A percentile compares a stretch with the other conserved stretches of the same genome.
phyloP scores from a whole-genome alignment of 1,139 yeast species.

The Lodderomyces beijingensis region DNA sequence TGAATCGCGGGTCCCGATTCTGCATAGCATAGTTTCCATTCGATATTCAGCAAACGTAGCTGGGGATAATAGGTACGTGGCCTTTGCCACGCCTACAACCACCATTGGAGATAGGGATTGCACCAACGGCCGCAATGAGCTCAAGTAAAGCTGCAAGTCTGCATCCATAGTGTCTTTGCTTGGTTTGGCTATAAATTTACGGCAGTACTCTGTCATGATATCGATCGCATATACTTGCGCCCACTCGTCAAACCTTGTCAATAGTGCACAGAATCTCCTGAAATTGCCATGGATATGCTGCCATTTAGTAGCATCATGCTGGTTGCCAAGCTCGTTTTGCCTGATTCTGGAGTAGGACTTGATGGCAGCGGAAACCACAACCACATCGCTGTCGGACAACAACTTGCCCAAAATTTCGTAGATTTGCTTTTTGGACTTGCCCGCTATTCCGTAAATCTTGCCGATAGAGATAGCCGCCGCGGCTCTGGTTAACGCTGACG shows the following conservation, averaged over 20 bases:
- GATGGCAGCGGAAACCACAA: conserved; percentile 70
- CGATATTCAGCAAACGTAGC: conserved; percentile 42
- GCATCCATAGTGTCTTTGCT: conserved; percentile 34
- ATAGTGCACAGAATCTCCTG: conserved; percentile 52
- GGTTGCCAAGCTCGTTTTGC: conserved; percentile 12
- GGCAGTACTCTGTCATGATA: conserved; percentile 60
- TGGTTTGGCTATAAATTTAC: conserved; percentile 58
- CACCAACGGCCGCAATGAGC: conserved; percentile 40
- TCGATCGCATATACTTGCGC: conserved; percentile 62
- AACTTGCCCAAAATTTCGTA: conserved; percentile 48
- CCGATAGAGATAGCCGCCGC: conserved; percentile 77
- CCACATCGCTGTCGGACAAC: conserved; percentile 57
- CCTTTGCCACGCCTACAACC: conserved; percentile 55
- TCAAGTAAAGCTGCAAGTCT: conserved; percentile 54
- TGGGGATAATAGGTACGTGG: conserved; percentile 53
- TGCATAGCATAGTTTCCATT: conserved; percentile 48
- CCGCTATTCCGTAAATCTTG: conserved; percentile 51
- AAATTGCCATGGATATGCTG: conserved; percentile 70
- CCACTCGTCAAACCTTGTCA: conserved; percentile 69
- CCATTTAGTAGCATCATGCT: conserved; percentile 49
- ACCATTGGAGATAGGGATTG: conserved; percentile 57
- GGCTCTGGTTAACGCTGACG: conserved; percentile 72
- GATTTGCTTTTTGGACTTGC: conserved; percentile 33
- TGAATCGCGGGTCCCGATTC: conserved; percentile 29
- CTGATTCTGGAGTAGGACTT: conserved; percentile 50